Evolutionary conservation across 495 filamentous ascomycete species (phyloP), one percentile per base, ranked within the genome.

Genomic region (Annulohypoxylon bovei): DNA sequence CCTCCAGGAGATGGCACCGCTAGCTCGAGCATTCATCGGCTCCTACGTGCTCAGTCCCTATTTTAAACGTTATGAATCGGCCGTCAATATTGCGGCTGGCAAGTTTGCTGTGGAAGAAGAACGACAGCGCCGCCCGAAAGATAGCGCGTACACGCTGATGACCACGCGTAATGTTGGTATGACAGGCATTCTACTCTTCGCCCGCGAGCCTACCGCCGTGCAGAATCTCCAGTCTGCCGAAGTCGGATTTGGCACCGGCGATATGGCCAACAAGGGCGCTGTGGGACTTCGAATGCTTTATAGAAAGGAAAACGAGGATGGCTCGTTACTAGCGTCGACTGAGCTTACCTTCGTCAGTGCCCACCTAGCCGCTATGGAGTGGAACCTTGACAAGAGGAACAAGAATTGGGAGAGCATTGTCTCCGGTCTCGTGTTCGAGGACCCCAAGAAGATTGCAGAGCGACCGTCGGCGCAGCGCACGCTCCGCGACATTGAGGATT

Each of bases 241-340:
- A 27, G 89, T 93, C 1, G 94, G 95, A 2, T 88, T 97, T 35
- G 95, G 95, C 1, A 53, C 94, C 2, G 87, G 87, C 58, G 89
- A 92, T 32, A 95, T 97, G 92, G 94, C 93, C 4, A 97, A 97
- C 74, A 99, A 99, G 75, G 95, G 94, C 23, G 94, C 93, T 6
- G 92, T 95, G 5, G 95, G 92, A 0, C 83, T 94, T 30, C 82
- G 93, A 32, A 75, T 97, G 55, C 85, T 84, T 1, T 90, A 88
- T 67, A 71, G 71, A 0, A 72, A 71, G 40, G 64, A 71, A 22
- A 37, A 76, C 55, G 61, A 49, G 22, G 57, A 62, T 18, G 67
- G 67, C 8, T 56, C 53, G 49, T 69, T 28, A 56, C 55, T 40
- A 20, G 49, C 63, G 22, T 81, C 82, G 9, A 81, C 88, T 1